A percentile compares a stretch with the other conserved stretches of the same genome.
Conservation (phyloP, 2,329 filamentous ascomycete genomes). For the Pestalotiopsis sp. region DNA sequence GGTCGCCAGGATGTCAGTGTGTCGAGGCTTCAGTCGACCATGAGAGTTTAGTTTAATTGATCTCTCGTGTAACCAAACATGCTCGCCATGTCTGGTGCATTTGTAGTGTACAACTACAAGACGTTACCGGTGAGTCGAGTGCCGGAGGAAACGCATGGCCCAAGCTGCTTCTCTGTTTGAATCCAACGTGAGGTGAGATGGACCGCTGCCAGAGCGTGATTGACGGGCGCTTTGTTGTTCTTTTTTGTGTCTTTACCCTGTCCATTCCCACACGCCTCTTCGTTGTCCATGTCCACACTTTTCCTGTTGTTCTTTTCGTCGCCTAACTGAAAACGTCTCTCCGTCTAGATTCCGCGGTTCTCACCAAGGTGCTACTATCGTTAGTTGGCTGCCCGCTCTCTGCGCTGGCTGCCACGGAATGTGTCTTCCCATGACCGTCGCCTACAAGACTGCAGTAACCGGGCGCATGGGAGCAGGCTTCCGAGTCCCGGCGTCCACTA, state of each 20-base stretch:
- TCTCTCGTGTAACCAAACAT: background rate
- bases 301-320: background rate
- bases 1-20: background rate
- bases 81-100: background rate
- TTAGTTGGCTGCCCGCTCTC: background rate
- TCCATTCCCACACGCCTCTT: background rate
- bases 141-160: background rate
- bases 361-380: background rate
- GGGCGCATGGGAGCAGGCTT: background rate
- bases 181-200: background rate
- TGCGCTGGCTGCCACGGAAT: background rate
- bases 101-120: background rate
- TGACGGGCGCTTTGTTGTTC: background rate
- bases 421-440: background rate
- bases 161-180: background rate
- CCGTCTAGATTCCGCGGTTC: background rate
- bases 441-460: background rate
- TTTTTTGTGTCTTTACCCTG: background rate
- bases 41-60: background rate
- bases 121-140: background rate
- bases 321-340: background rate
- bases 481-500: background rate
- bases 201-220: background rate
- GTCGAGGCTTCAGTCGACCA: background rate
- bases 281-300: background rate